Evolutionary conservation across 495 filamentous ascomycete genomes (phyloP), one percentile per base, ranked within the genome.

Genomic region (Neurospora hispaniola): DNA sequence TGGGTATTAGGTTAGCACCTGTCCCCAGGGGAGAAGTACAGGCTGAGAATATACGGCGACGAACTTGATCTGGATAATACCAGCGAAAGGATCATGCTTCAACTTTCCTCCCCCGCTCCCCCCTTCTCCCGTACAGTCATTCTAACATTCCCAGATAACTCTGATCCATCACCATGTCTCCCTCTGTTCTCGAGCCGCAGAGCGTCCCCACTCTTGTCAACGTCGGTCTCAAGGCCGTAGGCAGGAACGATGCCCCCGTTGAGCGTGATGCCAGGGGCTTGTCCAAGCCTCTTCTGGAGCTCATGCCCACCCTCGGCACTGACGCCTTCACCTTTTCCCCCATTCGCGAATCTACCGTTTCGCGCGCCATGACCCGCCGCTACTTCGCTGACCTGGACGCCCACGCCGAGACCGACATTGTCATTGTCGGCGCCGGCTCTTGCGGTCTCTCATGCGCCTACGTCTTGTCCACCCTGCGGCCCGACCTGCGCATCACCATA

Each of bases 31-130:
- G 27, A 43, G 42, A 66, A 42, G 85, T 85, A 6, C 87, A 87
- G 84, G 85, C 93, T 96, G 93, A 97, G 91, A 97, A 90, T 88
- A 96, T 91, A 97, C 93, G 93, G 93, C 90, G 84, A 78, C 79
- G 81, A 94, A 97, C 93, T 95, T 96, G 93, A 97, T 95, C 93
- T 93, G 92, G 93, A 93, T 94, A 97, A 96, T 95, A 91, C 93
- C 92, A 93, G 93, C 93, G 93, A 92, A 94, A 96, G 92, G 91
- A 95, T 93, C 92, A 94, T 94, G 92, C 91, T 88, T 80, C 74
- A 68, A 66, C 54, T 73, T 72, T 66, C 14, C 76, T 74, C 77
- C 85, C 84, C 85, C 81, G 82, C 80, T 79, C 78, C 73, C 73
- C 73, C 76, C 77, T 75, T 46, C 31, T 5, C 31, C 6, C 72